Evolutionary conservation across 805 yeast species (phyloP), one percentile per base, ranked within the genome.

Genomic region (Yarrowia sp.): DNA sequence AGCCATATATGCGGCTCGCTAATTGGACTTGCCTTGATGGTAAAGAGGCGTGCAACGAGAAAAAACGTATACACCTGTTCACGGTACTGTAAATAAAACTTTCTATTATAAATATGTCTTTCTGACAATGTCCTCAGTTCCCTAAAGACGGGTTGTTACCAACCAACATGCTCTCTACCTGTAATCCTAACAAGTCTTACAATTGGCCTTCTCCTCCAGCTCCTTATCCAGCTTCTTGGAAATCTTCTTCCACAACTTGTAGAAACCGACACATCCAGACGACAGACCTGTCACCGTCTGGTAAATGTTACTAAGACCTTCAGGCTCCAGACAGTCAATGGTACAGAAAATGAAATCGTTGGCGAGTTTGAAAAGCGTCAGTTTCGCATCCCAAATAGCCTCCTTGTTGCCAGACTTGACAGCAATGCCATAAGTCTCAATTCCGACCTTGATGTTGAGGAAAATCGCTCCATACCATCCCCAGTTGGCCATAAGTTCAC

Each of bases 401-500:
- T 38, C 45, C 33, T 36, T 4, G 11, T 47, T 13, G 2, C 51
- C 64, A 0, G 22, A 3, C 35, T 43, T 17, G 10, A 15, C 33
- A 1, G 65, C 65, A 36, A 13, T 2, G 4, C 10, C 5, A 17
- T 58, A 44, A 3, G 64, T 44, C 13, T 58, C 64, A 1, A 58
- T 13, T 1, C 43, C 64, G 10, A 28, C 47, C 47, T 39, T 45
- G 57, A 61, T 61, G 13, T 61, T 61, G 42, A 71, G 39, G 38
- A 68, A 22, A 17, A 73, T 73, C 9, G 70, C 68, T 33, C 67
- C 45, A 32, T 68, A 66, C 76, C 76, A 74, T 7, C 70, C 71
- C 15, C 67, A 36, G 32, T 65, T 67, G 15, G 74, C 74, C 53
- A 71, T 71, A 28, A 65, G 64, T 38, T 71, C 73, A 2, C 72